Percentiles rank a stretch among this genome's conserved stretches.
phyloP scores from a whole-genome alignment of 2,329 filamentous ascomycete genomes.

The Cercospora berteroae region DNA sequence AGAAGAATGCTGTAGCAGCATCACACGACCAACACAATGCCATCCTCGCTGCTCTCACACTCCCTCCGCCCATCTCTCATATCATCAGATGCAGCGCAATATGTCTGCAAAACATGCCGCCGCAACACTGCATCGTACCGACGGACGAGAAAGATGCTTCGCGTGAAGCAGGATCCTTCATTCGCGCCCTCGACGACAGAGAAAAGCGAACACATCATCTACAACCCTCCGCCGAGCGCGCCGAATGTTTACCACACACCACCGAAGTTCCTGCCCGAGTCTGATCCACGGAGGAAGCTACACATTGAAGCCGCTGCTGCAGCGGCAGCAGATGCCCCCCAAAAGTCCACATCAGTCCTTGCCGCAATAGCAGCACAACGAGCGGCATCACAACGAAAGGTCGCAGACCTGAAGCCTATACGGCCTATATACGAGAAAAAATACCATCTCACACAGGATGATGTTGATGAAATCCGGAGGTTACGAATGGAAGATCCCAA shows the following conservation, averaged over 20 bases:
- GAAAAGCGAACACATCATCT: conserved; percentile 57
- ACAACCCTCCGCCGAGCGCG: conserved; percentile 64
- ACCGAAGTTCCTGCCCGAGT: conserved; percentile 60
- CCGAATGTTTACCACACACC: conserved; percentile 65
- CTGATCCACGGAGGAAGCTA: conserved; percentile 50
- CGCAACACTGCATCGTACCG: conserved; percentile 48
- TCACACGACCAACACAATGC: conserved; percentile 27
- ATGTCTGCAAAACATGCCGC: conserved; percentile 34
- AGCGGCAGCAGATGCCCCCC: conserved; percentile 16
- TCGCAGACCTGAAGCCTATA: conserved; percentile 49
- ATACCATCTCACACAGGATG: conserved; percentile 58
- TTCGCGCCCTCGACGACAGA: conserved; percentile 40
- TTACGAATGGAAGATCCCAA: conserved; percentile 56
- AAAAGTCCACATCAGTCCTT: conserved; percentile 20
- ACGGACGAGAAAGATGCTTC: conserved; percentile 48
- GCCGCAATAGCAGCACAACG: conserved; percentile 28
- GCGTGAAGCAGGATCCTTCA: conserved; percentile 46
- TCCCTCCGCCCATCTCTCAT: conserved; percentile 27
- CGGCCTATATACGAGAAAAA: conserved; percentile 55
- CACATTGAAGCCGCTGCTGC: conserved; percentile 24
- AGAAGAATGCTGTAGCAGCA: conserved; percentile 8
- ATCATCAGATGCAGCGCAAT: conserved; percentile 25
- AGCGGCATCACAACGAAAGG: conserved; percentile 22
- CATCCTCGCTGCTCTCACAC: conserved; percentile 24
- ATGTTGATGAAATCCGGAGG: conserved; percentile 59